A percentile compares a stretch with the other conserved stretches of the same genome.
These are phyloP conservation scores for Picochlorum costavermella DNA, from an alignment of 139 green algal genomes.

Conservation along the genomic window DNA sequence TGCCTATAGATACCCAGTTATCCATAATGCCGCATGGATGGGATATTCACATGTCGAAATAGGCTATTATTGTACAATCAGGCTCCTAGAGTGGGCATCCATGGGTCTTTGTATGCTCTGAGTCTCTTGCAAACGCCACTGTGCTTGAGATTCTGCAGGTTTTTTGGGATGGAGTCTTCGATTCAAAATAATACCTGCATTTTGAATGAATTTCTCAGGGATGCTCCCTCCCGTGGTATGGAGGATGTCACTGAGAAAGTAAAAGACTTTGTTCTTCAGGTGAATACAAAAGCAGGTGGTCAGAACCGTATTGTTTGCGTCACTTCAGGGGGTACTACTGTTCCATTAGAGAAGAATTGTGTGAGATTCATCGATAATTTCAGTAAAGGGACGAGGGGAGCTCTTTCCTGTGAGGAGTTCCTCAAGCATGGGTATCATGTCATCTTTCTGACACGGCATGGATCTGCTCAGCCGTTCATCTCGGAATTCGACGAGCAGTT, in stretches of 20 bases:
- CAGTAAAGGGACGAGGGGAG: constrained; percentile 73
- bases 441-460: constrained; percentile 76
- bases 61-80: no score
- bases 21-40: no score
- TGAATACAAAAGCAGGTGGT: not conserved
- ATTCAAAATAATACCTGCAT: no score
- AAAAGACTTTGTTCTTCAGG: not conserved
- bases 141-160: no score
- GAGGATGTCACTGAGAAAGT: not conserved
- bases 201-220: constrained; percentile 4
- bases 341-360: constrained; percentile 87
- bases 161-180: no score
- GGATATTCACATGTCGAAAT: no score
- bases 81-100: no score
- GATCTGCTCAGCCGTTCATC: constrained; percentile 80
- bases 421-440: constrained; percentile 82
- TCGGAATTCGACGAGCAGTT: constrained; percentile 38
- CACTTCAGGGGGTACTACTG: constrained; percentile 90
- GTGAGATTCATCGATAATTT: constrained; percentile 99
- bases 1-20: no score
- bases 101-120: no score
- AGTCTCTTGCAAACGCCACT: no score
- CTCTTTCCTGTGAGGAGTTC: constrained; percentile 77
- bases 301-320: constrained; percentile 49
- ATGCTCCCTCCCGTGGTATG: not conserved